Evolutionary conservation across 1,284 basidiomycete species (phyloP).

Genomic region (Schizopora paradoxa): DNA sequence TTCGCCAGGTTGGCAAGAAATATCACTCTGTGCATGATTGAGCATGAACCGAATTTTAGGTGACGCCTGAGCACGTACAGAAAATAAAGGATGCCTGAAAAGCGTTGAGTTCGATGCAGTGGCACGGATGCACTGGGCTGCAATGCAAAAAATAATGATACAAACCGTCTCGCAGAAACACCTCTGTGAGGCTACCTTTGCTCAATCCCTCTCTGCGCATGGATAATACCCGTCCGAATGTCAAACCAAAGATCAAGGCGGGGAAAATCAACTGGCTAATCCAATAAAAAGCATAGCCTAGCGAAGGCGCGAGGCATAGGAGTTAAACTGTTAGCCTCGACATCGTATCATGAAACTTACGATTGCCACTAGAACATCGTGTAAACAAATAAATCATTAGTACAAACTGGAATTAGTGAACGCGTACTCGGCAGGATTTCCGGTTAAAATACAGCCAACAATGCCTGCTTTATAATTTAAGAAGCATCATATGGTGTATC

Average conservation of each 20-base stretch:
- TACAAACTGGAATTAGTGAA: no score
- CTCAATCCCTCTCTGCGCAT: slow-evolving; percentile 6
- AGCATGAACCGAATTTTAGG: no score
- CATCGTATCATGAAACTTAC: no score
- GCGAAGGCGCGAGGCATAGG: background rate
- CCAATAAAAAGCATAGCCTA: slow-evolving; percentile 16
- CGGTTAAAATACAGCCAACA: background rate
- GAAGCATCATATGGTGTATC: background rate
- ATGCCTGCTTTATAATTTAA: background rate
- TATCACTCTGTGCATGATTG: slow-evolving; percentile 9
- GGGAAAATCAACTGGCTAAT: slow-evolving; percentile 17
- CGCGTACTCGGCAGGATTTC: background rate
- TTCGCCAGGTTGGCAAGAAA: slow-evolving; percentile 13
- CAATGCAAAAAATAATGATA: background rate
- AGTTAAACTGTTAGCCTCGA: no score
- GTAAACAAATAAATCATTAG: no score
- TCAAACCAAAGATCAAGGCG: slow-evolving; percentile 14
- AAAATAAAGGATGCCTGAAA: slow-evolving; percentile 12
- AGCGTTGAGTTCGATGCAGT: no score
- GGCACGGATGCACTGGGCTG: background rate
- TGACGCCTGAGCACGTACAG: slow-evolving; percentile 1
- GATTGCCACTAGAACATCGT: no score
- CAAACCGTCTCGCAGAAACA: slow-evolving; percentile 16
- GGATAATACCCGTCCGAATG: slow-evolving; percentile 6
- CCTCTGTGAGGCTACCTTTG: slow-evolving; percentile 7